A percentile compares a stretch with the other conserved stretches of the same genome.
These are phyloP conservation scores for Cinchona pubescens DNA, from an alignment of 257 asterid species.

Conservation along the genomic window DNA sequence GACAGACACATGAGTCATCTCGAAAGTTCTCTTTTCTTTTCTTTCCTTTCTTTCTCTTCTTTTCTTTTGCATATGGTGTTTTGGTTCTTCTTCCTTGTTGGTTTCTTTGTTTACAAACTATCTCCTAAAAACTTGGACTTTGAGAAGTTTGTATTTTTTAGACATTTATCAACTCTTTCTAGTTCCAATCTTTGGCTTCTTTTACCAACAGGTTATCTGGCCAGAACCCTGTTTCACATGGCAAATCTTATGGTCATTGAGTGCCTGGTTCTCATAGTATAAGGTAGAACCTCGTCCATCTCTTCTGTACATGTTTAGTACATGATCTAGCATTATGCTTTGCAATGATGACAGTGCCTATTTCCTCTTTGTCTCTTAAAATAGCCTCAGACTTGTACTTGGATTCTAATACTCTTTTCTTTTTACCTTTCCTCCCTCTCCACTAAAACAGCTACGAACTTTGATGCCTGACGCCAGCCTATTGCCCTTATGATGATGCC, in stretches of 20 bases:
- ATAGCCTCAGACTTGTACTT: slow-evolving; percentile 16
- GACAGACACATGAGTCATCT: neutral
- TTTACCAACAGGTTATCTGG: slow-evolving; percentile 32
- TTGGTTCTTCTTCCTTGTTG: neutral
- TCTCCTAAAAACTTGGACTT: slow-evolving; percentile 1
- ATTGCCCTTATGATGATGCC: slow-evolving; percentile 34
- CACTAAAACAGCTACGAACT: slow-evolving; percentile 37
- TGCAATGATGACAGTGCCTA: slow-evolving; percentile 7
- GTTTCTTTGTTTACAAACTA: neutral
- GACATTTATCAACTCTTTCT: neutral
- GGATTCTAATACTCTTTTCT: slow-evolving; percentile 24
- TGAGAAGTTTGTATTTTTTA: slow-evolving; percentile 4
- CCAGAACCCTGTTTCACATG: slow-evolving; percentile 26
- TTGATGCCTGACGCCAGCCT: slow-evolving; percentile 34
- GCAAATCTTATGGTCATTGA: slow-evolving; percentile 38
- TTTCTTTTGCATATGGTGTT: neutral
- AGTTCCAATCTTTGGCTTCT: slow-evolving; percentile 6
- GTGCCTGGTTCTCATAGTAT: slow-evolving; percentile 7
- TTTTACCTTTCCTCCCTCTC: slow-evolving; percentile 22
- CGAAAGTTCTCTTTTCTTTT: neutral
- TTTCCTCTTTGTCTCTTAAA: slow-evolving; percentile 10
- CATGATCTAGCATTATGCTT: neutral
- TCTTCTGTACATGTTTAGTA: neutral
- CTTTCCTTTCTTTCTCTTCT: neutral
- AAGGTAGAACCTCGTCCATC: slow-evolving; percentile 11